Percentiles rank a stretch among this genome's conserved stretches.
Evolutionary conservation across 177 flowering plant genomes (phyloP).

Genomic region (Vitis hybrid): DNA sequence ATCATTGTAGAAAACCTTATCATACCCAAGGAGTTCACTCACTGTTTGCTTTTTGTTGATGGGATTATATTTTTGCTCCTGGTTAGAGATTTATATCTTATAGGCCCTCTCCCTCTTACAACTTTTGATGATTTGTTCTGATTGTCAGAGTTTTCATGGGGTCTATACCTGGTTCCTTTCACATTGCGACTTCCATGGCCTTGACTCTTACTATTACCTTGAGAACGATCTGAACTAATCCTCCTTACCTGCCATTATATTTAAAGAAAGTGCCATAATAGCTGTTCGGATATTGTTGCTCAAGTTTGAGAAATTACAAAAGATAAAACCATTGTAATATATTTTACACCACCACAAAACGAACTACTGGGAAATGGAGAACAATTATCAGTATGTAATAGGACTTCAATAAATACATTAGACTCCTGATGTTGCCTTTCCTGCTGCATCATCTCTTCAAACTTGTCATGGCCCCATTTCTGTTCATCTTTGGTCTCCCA

Average conservation of each 20-base stretch:
- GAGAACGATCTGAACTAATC: not conserved
- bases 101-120: constrained; percentile 15
- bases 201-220: not conserved
- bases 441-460: constrained; percentile 8
- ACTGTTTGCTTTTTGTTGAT: not conserved
- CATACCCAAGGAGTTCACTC: not conserved
- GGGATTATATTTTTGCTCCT: not conserved
- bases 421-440: not conserved
- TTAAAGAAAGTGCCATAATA: not conserved
- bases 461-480: constrained; percentile 18
- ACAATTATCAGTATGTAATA: not conserved
- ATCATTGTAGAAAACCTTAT: not conserved
- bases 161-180: not conserved
- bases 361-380: not conserved
- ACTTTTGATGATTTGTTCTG: not conserved
- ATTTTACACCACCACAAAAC: constrained; percentile 2
- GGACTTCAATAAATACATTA: constrained; percentile 4
- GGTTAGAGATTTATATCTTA: constrained; percentile 4
- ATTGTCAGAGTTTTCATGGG: not conserved
- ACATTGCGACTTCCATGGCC: not conserved
- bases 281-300: not conserved
- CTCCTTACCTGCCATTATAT: not conserved
- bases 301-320: constrained; percentile 2
- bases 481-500: constrained; percentile 6
- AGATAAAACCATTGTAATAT: not conserved